Conservation (phyloP, 129 eudicot species). For the Pulicaria dysenterica region DNA sequence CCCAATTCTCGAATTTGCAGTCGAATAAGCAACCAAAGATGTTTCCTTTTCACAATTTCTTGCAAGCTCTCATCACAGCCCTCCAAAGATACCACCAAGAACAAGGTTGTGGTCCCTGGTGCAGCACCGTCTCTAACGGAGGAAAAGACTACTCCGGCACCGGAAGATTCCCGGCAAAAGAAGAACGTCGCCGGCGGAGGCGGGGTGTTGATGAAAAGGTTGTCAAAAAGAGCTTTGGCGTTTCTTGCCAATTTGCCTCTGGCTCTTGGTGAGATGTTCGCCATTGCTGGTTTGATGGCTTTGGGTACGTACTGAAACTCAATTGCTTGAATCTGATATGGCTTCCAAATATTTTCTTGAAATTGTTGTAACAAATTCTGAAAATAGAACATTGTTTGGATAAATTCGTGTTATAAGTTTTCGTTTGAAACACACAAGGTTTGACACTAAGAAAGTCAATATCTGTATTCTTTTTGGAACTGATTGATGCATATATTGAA, state of each 20-base stretch:
- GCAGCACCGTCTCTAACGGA: conserved; percentile 67
- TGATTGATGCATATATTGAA: not conserved
- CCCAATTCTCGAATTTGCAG: conserved; percentile 25
- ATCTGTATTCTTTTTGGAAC: not conserved
- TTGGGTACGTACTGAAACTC: conserved; percentile 49
- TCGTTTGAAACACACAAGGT: not conserved
- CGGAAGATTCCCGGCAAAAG: conserved; percentile 27
- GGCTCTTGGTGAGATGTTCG: conserved; percentile 86
- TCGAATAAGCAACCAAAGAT: conserved; percentile 12
- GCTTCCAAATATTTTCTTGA: not conserved
- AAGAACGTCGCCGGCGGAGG: conserved; percentile 9
- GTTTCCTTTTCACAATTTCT: conserved; percentile 30
- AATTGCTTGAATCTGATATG: not conserved
- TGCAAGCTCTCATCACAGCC: conserved; percentile 47
- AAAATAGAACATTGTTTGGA: not conserved
- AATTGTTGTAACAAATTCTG: not conserved
- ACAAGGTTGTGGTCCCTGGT: conserved; percentile 55
- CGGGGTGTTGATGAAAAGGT: conserved; percentile 40
- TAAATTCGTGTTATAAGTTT: not conserved
- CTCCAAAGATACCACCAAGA: conserved; percentile 34
- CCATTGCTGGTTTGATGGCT: conserved; percentile 89
- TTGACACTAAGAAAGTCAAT: conserved; percentile 19
- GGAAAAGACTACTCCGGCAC: conserved; percentile 24
- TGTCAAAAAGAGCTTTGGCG: conserved; percentile 53
- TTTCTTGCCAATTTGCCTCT: conserved; percentile 83